Evolutionary conservation across 2,329 filamentous ascomycete genomes (phyloP), one percentile per base, ranked within the genome.

Genomic region (Aspergillus costaricaensis): DNA sequence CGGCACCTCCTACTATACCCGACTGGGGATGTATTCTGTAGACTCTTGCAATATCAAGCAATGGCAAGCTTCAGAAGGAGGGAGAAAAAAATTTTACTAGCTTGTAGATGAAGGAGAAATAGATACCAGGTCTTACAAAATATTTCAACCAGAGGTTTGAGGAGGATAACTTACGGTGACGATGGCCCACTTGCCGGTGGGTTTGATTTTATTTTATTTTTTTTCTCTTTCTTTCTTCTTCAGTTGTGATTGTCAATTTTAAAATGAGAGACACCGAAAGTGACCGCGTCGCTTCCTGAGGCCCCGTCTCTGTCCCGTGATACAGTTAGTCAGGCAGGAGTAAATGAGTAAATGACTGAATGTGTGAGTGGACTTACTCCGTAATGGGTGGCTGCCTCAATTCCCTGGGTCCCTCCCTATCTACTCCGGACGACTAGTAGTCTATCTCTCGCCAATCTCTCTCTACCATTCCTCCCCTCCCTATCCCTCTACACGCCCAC

Each of bases 81-180:
- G 6, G 21, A 21, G 25, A 44, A 7, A 44, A 44, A 44, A 15
- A 7, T 44, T 44, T 30, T 25, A 4, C 44, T 49, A 49, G 21
- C 44, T 30, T 7, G 19, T 23, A 25, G 44, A 47, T 9, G 43
- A 47, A 43, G 15, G 39, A 10, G 39, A 43, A 19, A 19, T n/a
- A n/a, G 39, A 43, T 12, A 19, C n/a, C 10, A 19, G n/a, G 39
- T 10, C 7, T n/a, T 43, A 7, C 7, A 19, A 43, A 43, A 5
- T 17, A 19, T 43, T n/a, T 43, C 39, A 19, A n/a, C 39, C 44
- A 23, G 44, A 23, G 44, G 44, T 23, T 30, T 49, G 44, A 49
- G 44, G 21, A 30, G 44, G 44, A 25, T 49, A 23, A 49, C 41
- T 44, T 44, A 23, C 44, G 44, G 44, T 49, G 52, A 55, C 52